Evolutionary conservation across 139 green algal genomes (phyloP), one percentile per base, ranked within the genome.

Genomic region (Coccomyxa sp.): DNA sequence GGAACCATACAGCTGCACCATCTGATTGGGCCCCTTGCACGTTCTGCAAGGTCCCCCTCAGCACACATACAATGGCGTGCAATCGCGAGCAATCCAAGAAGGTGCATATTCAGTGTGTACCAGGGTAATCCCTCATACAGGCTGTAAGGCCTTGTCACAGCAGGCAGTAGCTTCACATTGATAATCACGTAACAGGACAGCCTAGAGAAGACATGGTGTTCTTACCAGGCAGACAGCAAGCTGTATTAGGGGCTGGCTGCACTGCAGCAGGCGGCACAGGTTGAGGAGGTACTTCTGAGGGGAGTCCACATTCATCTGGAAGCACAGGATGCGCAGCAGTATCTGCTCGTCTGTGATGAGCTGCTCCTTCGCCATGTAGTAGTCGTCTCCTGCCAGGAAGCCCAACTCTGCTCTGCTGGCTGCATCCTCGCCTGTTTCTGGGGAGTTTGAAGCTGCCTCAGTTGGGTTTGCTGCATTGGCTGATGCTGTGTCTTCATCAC

Each of bases 231-330:
- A 81, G 24, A 76, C 24, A 6, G 82, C 74, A 2, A 74, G 8
- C 16, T 78, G 44, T 22, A 75, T 36, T 38, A 81, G 38, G 16
- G 38, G 38, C 6, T 24, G 27, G 10, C 7, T 54, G 34, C 40
- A 75, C 35, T 44, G 37, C 37, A 78, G 50, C 33, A 35, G 40
- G 14, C 70, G 69, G n/a, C 55, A 58, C 44, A 81, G 55, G 38
- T 70, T 78, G 39, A 83, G 71, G 27, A 84, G 75, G 50, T 84
- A 80, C 33, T 77, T 79, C n/a, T 86, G 82, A 8, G 82, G 75
- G 36, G 84, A 79, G 18, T 86, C 55, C 41, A 81, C 68, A n/a
- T 44, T 38, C 14, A 81, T 70, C 34, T 75, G 37, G 68, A 81
- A 81, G n/a, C 72, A 27, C 24, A 68, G 72, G 7, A 36, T 39